Evolutionary conservation across 2,329 filamentous ascomycete genomes (phyloP).

Genomic region (Trichoderma koningiopsis): DNA sequence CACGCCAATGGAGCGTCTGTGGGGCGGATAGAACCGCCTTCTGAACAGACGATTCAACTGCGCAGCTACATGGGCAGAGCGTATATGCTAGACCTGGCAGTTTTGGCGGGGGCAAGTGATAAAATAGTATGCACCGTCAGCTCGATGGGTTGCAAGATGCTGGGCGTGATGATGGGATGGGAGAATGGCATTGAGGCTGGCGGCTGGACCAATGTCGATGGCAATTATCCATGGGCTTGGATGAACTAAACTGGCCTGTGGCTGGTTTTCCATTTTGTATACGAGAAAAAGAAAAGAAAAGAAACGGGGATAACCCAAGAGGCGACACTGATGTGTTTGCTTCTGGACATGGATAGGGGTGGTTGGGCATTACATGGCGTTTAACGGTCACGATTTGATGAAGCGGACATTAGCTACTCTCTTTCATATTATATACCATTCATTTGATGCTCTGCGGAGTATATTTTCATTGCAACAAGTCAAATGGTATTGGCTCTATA

Average conservation of each 20-base stretch:
- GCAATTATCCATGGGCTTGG: slow-evolving; percentile 63
- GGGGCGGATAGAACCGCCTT: slow-evolving; percentile 33
- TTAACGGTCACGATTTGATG: slow-evolving; percentile 9
- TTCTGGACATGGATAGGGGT: background rate
- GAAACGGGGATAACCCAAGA: background rate
- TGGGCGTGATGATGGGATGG: slow-evolving; percentile 89
- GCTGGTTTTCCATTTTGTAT: background rate
- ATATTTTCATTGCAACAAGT: background rate
- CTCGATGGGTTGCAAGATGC: slow-evolving; percentile 68
- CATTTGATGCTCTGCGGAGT: background rate
- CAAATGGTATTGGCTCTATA: background rate
- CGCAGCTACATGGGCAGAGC: slow-evolving; percentile 76
- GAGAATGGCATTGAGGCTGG: slow-evolving; percentile 62
- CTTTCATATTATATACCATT: background rate
- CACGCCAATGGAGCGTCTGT: slow-evolving; percentile 33
- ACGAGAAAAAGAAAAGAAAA: background rate
- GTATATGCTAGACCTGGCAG: slow-evolving; percentile 78
- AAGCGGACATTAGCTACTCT: background rate
- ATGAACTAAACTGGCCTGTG: slow-evolving; percentile 36
- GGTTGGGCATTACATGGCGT: slow-evolving; percentile 29
- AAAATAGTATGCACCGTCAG: slow-evolving; percentile 76
- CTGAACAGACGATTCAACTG: slow-evolving; percentile 62
- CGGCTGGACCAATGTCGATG: slow-evolving; percentile 80
- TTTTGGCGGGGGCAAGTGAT: slow-evolving; percentile 69
- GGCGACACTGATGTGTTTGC: background rate